Evolutionary conservation across 805 yeast species (phyloP).

Genomic region (Metschnikowia bowlesiae): DNA sequence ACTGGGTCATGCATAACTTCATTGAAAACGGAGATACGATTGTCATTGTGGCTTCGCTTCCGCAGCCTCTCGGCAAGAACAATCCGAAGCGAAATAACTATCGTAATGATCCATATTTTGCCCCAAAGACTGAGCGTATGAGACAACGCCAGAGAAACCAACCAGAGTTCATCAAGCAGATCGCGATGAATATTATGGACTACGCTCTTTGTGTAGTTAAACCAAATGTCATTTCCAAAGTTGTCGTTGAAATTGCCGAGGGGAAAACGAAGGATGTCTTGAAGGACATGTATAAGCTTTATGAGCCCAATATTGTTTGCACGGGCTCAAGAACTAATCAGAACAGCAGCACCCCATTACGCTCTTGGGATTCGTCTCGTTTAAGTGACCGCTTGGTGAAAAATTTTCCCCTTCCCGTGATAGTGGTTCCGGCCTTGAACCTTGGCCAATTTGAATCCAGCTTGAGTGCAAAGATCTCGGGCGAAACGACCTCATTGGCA

Average conservation of each 20-base stretch:
- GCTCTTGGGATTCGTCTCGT: conserved; percentile 59
- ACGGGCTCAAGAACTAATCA: conserved; percentile 50
- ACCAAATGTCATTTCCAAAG: conserved; percentile 43
- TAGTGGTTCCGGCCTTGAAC: conserved; percentile 59
- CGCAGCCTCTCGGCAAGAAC: conserved; percentile 14
- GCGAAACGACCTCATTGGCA: not conserved
- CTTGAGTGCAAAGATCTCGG: conserved; percentile 33
- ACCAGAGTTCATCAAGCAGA: conserved; percentile 44
- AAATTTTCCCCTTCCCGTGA: conserved; percentile 60
- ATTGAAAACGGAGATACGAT: conserved; percentile 64
- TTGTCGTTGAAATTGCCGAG: conserved; percentile 58
- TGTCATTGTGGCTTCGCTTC: conserved; percentile 54
- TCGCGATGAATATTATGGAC: conserved; percentile 48
- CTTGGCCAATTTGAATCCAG: conserved; percentile 49
- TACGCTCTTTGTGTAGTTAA: conserved; percentile 46
- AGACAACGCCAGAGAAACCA: conserved; percentile 37
- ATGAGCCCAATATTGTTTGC: conserved; percentile 56
- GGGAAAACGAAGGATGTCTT: conserved; percentile 55
- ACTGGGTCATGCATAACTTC: conserved; percentile 56
- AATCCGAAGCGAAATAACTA: conserved; percentile 6
- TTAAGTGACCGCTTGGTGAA: conserved; percentile 62
- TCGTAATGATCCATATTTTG: conserved; percentile 16
- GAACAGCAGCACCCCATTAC: conserved; percentile 44
- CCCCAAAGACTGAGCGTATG: conserved; percentile 23
- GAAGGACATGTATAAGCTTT: conserved; percentile 55